Evolutionary conservation across 371 early-diverging fungal species (phyloP).

Genomic region (Mortierella sp.): DNA sequence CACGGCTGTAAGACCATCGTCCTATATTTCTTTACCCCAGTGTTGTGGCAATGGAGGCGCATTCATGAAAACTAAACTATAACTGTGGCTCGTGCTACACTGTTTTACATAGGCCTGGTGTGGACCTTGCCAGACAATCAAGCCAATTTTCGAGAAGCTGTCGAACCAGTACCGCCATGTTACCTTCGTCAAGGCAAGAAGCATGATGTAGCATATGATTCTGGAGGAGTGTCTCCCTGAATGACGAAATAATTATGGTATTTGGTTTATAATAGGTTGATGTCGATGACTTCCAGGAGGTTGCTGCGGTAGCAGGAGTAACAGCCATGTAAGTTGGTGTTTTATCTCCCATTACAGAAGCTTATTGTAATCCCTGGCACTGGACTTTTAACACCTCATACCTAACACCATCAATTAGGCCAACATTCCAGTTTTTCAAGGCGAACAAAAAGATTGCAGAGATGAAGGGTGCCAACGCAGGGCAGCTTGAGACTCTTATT

Average conservation of each 20-base stretch:
- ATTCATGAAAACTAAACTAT: no score
- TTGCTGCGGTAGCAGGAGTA: conserved; percentile 53
- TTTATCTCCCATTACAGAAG: background rate
- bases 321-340: conserved; percentile 58
- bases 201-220: background rate
- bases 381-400: background rate
- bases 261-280: conserved; percentile 60
- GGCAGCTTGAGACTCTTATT: conserved; percentile 64
- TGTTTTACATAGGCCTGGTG: conserved; percentile 52
- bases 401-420: conserved; percentile 52
- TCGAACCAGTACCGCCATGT: conserved; percentile 65
- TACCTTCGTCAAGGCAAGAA: conserved; percentile 68
- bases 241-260: background rate
- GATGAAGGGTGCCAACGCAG: conserved; percentile 77
- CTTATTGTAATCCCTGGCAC: background rate
- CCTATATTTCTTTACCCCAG: background rate
- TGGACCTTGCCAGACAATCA: conserved; percentile 71
- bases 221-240: background rate
- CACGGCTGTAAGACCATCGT: conserved; percentile 57
- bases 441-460: conserved; percentile 72
- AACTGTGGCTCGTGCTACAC: background rate
- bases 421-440: conserved; percentile 77
- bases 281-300: conserved; percentile 65
- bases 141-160: conserved; percentile 69
- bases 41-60: background rate